These are phyloP conservation scores for Malania oleifera DNA, from an alignment of 164 flowering plant genomes.

Conservation along the genomic window DNA sequence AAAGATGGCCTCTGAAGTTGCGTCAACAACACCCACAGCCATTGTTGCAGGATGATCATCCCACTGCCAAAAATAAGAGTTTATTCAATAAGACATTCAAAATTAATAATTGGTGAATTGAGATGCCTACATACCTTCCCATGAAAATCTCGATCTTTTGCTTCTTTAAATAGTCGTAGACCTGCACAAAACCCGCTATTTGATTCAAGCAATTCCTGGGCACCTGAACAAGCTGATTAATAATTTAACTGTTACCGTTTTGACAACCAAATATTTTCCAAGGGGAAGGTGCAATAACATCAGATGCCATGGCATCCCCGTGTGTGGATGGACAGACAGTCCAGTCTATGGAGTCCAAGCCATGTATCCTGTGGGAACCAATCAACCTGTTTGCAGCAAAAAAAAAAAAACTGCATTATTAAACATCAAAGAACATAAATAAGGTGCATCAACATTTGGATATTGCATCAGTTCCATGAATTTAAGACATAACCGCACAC, in stretches of 20 bases:
- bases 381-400: conserved; percentile 34
- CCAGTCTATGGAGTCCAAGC: conserved; percentile 52
- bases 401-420: neutral
- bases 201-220: conserved; percentile 4
- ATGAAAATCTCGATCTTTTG: conserved; percentile 61
- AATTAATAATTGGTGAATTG: conserved; percentile 1
- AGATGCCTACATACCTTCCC: conserved; percentile 23
- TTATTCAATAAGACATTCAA: conserved; percentile 13
- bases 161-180: conserved; percentile 80
- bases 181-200: conserved; percentile 39
- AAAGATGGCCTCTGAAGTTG: conserved; percentile 78
- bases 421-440: neutral
- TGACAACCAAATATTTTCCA: conserved; percentile 95
- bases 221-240: conserved; percentile 6
- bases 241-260: conserved; percentile 43
- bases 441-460: neutral
- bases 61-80: conserved; percentile 43
- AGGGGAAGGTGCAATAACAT: conserved; percentile 84
- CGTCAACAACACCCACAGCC: conserved; percentile 92
- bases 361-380: conserved; percentile 28
- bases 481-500: too few relatives aligned
- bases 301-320: conserved; percentile 53
- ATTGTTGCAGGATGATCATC: conserved; percentile 93
- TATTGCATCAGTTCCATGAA: too few relatives aligned
- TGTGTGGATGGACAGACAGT: conserved; percentile 45